A percentile compares a stretch with the other conserved stretches of the same genome.
phyloP scores from a whole-genome alignment of 768 basidiomycete species.

The Podaxis mareebaensis region DNA sequence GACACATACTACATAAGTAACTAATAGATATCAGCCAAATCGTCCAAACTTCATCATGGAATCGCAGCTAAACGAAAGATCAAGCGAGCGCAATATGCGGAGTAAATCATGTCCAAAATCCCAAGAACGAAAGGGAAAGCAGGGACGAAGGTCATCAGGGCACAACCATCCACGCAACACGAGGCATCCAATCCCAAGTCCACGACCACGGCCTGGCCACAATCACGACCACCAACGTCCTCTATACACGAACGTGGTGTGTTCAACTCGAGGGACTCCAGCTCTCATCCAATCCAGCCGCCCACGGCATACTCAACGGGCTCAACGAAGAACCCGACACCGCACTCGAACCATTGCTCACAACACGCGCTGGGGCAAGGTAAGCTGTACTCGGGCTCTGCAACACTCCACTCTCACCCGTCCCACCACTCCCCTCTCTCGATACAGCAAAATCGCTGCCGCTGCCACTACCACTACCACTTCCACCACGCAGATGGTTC shows the following conservation, averaged over 20 bases:
- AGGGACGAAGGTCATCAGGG: not conserved
- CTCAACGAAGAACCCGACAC: conserved; percentile 21
- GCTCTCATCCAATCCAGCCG: conserved; percentile 37
- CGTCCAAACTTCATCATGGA: not conserved
- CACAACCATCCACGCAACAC: not conserved
- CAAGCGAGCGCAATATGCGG: conserved; percentile 3
- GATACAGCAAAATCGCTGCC: not conserved
- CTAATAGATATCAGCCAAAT: conserved; percentile 7
- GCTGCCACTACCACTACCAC: conserved; percentile 17
- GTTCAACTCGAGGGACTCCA: conserved; percentile 33
- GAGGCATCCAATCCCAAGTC: not conserved
- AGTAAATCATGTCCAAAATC: not conserved
- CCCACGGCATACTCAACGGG: conserved; percentile 41
- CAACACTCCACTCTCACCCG: conserved; percentile 17
- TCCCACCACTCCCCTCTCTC: conserved; percentile 5
- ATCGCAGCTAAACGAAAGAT: not conserved
- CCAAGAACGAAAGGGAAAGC: not conserved
- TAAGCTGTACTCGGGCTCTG: conserved; percentile 25
- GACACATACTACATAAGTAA: conserved; percentile 16
- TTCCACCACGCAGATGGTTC: conserved; percentile 23
- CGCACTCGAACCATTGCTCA: not conserved
- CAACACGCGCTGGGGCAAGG: conserved; percentile 3
- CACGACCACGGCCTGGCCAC: not conserved
- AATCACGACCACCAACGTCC: not conserved
- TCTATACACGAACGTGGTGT: too few species aligned